Evolutionary conservation across 805 yeast genomes (phyloP).

Genomic region (Saccharomycopsis vini): DNA sequence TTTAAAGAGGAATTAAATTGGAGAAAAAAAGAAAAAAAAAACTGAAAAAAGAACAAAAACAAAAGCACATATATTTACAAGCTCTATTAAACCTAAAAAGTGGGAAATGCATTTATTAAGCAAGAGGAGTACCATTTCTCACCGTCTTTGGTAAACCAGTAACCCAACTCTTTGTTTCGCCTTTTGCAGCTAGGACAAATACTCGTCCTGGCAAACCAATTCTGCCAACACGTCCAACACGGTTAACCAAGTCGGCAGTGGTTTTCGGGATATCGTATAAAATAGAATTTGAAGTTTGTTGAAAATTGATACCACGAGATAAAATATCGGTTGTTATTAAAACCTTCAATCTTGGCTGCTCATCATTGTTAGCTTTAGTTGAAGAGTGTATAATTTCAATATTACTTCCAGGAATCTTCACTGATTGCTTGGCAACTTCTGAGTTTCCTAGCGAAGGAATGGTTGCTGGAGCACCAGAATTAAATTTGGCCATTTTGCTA

Average conservation of each 20-base stretch:
- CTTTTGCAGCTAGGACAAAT: conserved; percentile 62
- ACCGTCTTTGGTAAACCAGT: conserved; percentile 69
- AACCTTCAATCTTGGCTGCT: conserved; percentile 43
- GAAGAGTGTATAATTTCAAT: conserved; percentile 11
- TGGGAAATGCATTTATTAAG: conserved; percentile 10
- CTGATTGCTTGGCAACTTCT: not conserved
- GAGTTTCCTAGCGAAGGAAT: too few species aligned
- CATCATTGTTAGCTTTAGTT: not conserved
- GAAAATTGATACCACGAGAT: conserved; percentile 85
- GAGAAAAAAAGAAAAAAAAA: too few species aligned
- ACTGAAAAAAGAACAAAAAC: too few species aligned
- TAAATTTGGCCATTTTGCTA: conserved; percentile 14
- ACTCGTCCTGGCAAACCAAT: conserved; percentile 87
- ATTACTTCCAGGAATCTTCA: conserved; percentile 12
- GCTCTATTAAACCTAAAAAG: too few species aligned
- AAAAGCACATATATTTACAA: too few species aligned
- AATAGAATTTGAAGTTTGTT: conserved; percentile 70
- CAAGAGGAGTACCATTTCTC: conserved; percentile 28
- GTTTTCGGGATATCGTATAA: conserved; percentile 80
- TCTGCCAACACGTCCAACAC: conserved; percentile 92
- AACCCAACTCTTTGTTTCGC: conserved; percentile 67
- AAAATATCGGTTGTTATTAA: conserved; percentile 81
- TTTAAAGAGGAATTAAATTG: too few species aligned
- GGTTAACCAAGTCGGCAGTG: conserved; percentile 78
- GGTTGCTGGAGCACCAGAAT: too few species aligned